Evolutionary conservation across 1,139 yeast genomes (phyloP), one percentile per base, ranked within the genome.

Genomic region (Taiozyma sp.): DNA sequence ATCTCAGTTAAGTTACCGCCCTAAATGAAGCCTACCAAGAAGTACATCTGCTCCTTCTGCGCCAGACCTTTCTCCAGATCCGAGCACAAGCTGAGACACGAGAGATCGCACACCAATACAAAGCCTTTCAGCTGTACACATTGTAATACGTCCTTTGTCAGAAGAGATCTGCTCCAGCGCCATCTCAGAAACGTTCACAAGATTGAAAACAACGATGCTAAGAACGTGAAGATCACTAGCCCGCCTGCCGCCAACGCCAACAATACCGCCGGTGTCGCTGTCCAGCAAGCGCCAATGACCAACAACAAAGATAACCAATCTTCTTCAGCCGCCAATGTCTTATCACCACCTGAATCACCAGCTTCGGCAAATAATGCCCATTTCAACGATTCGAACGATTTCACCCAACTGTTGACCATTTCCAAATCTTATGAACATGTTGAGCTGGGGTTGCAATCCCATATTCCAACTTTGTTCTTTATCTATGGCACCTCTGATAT

Each of bases 51-150:
- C 69, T 83, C 87, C 27, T 87, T 82, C 65, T 88, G 96, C 62
- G 89, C 91, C 43, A 73, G 91, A 60, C 87, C 91, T 1, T 88
- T 88, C 64, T 83, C 92, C 9, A 72, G 96, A 46, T 81, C 89
- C 27, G 96, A 88, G 64, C 96, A 88, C 66, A 81, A 87, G 63
- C 82, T 86, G 51, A 79, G 96, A 47, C 96, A 88, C 63, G 96
- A 88, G 65, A 71, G 95, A 39, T 84, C 92, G 3, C 96, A 88
- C 63, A 87, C 93, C 24, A 87, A 87, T 61, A 91, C 86, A 59
- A 84, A 88, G 57, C 95, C 95, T 0, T 87, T 85, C 69, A 86
- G 83, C 57, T 87, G 96, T 60, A 73, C 80, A 43, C 78, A 82
- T 48, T 87, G 95, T 62, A 77, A 84, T 2, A 79, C 86, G 44